Percentiles rank a stretch among this genome's conserved stretches.
Evolutionary conservation across 1,139 yeast species (phyloP).

Genomic region (Geotrichum klebahnii): DNA sequence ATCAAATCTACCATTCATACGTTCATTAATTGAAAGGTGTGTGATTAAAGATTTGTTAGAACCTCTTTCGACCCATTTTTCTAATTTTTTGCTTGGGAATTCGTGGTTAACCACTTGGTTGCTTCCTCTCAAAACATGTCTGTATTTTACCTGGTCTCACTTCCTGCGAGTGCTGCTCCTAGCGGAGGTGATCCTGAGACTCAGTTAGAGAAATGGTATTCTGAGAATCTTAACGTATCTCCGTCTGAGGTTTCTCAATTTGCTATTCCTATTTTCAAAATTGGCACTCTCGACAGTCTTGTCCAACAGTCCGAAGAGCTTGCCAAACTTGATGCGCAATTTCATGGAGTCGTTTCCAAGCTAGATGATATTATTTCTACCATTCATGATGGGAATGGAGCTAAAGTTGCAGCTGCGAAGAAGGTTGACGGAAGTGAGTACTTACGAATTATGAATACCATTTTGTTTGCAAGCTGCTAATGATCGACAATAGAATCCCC

Average conservation of each 20-base stretch:
- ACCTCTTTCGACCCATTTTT: background rate
- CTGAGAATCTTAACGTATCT: slow-evolving; percentile 29
- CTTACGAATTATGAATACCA: too few species aligned
- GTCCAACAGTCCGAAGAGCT: slow-evolving; percentile 90
- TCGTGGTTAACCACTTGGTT: slow-evolving; percentile 1
- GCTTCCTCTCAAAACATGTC: background rate
- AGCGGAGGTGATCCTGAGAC: slow-evolving; percentile 43
- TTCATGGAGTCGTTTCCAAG: slow-evolving; percentile 64
- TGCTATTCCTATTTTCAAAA: slow-evolving; percentile 80
- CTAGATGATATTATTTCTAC: slow-evolving; percentile 64
- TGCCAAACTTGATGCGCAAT: slow-evolving; percentile 70
- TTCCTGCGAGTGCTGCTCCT: slow-evolving; percentile 50
- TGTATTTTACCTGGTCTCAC: slow-evolving; percentile 42
- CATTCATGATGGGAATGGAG: slow-evolving; percentile 48
- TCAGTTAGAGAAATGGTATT: slow-evolving; percentile 42
- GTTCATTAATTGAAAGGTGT: too few species aligned
- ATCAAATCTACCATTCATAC: too few species aligned
- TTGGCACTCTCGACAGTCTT: slow-evolving; percentile 88
- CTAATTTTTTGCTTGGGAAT: background rate
- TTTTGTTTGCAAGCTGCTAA: background rate
- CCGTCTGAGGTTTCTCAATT: slow-evolving; percentile 41
- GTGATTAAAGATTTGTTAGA: too few species aligned
- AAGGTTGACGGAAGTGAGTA: slow-evolving; percentile 46
- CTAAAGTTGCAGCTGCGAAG: slow-evolving; percentile 46
- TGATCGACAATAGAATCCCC: slow-evolving; percentile 38